Evolutionary conservation across 2,329 filamentous ascomycete species (phyloP), one percentile per base, ranked within the genome.

Genomic region (Sclerotinia nivalis): DNA sequence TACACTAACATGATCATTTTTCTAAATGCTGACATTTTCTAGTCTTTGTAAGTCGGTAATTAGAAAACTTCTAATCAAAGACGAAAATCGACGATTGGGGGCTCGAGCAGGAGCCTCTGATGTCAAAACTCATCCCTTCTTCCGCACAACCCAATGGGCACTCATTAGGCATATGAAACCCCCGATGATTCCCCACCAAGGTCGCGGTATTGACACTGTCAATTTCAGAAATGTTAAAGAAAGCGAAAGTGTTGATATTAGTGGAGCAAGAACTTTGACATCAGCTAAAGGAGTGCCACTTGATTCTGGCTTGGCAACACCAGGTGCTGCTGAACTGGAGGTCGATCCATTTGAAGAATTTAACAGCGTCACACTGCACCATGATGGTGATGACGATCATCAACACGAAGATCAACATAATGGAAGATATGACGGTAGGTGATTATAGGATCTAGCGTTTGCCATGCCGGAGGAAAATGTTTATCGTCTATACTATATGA

Each of bases 211-310:
- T 75, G 96, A 99, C 80, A 97, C 96, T 0, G 85, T 97, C 78
- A 99, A 99, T 81, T 99, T 99, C 86, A 89, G 96, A 74, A 97
- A 97, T 76, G 94, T 99, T 70, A 99, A 98, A 82, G 96, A 99
- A 81, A 97, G 93, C 77, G 92, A 95, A 77, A 97, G 93, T 78
- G 93, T 98, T 64, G 96, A 99, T 80, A 90, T 96, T 61, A 88
- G 87, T 71, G 86, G 88, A 25, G 76, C 77, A 2, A 85, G 82
- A 73, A 80, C 82, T 15, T 83, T 84, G 79, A 78, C 61, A 10
- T 80, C 87, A 72, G 79, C 84, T 61, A 93, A 93, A 81, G 93
- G 93, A 2, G 93, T 97, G 18, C 93, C 93, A 12, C 83, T 97
- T 71, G 93, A 97, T 78, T 95, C 91, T 56, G 93, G 92, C 1